phyloP scores from a whole-genome alignment of 495 filamentous ascomycete genomes.

The Daldinia vernicosa region DNA sequence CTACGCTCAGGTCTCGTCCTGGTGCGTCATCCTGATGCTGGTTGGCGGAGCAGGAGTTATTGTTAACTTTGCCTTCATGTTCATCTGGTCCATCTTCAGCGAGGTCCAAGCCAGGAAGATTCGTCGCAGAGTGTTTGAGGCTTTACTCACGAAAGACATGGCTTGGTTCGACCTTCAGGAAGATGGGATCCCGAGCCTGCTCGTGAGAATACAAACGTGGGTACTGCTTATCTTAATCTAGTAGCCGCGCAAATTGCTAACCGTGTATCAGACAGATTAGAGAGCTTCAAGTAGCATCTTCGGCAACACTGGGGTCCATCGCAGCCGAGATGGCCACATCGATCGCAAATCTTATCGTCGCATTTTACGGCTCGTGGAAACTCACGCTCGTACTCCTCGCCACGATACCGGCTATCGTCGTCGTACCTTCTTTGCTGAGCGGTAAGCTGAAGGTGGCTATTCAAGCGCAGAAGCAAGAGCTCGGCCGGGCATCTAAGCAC shows the following conservation, averaged over 20 bases:
- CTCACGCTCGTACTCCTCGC: slow-evolving; percentile 84
- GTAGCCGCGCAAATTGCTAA: slow-evolving; percentile 22
- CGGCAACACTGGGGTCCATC: slow-evolving; percentile 77
- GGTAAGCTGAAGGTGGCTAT: slow-evolving; percentile 70
- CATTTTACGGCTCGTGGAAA: slow-evolving; percentile 82
- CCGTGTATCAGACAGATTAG: slow-evolving; percentile 69
- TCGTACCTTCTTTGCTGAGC: slow-evolving; percentile 67
- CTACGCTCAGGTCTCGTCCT: slow-evolving; percentile 62
- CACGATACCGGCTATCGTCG: slow-evolving; percentile 72
- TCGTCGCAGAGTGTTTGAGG: slow-evolving; percentile 70
- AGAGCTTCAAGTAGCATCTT: slow-evolving; percentile 82
- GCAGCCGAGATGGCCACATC: slow-evolving; percentile 69
- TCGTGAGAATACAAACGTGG: slow-evolving; percentile 79
- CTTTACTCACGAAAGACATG: slow-evolving; percentile 75
- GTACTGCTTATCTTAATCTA: slow-evolving; percentile 53
- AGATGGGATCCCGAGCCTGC: slow-evolving; percentile 75
- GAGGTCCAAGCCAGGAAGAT: slow-evolving; percentile 78
- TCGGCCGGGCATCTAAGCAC: slow-evolving; percentile 76
- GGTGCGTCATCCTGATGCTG: slow-evolving; percentile 65
- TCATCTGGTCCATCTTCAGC: slow-evolving; percentile 76
- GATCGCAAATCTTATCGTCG: slow-evolving; percentile 70
- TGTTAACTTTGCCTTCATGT: slow-evolving; percentile 69
- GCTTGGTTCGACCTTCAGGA: slow-evolving; percentile 82
- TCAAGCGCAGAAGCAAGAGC: slow-evolving; percentile 71
- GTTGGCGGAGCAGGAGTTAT: slow-evolving; percentile 73